These are phyloP conservation scores for Colletotrichum sojae DNA, from an alignment of 2,329 filamentous ascomycete genomes.

Conservation along the genomic window DNA sequence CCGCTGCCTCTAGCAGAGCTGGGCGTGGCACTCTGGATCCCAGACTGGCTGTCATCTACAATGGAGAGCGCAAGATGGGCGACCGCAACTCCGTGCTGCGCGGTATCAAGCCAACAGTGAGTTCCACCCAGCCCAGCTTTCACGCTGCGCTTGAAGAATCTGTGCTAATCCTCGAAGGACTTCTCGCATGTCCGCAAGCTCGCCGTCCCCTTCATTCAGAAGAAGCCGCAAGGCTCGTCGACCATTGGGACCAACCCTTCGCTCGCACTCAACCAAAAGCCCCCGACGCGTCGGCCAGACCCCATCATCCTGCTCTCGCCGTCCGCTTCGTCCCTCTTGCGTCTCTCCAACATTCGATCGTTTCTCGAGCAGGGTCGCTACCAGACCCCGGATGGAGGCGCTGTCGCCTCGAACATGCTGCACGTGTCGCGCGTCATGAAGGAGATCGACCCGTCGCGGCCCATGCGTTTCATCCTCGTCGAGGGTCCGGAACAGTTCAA, in stretches of 20 bases:
- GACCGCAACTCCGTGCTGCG: constrained; percentile 91
- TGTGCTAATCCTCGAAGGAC: constrained; percentile 70
- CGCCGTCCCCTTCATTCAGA: constrained; percentile 81
- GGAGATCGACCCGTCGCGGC: constrained; percentile 76
- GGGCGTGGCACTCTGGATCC: constrained; percentile 82
- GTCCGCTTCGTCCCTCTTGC: constrained; percentile 92
- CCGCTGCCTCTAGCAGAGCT: constrained; percentile 63
- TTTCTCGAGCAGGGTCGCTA: constrained; percentile 92
- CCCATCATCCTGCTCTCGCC: constrained; percentile 98
- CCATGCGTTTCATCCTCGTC: constrained; percentile 94
- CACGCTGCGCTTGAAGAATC: background rate
- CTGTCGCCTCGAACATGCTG: constrained; percentile 82
- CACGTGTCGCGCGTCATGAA: constrained; percentile 86
- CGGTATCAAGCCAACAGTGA: constrained; percentile 89
- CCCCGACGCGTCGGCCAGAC: constrained; percentile 69
- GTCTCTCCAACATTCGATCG: constrained; percentile 94
- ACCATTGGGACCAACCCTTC: constrained; percentile 59
- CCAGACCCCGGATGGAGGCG: constrained; percentile 79
- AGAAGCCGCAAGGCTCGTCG: constrained; percentile 63
- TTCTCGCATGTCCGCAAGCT: constrained; percentile 94
- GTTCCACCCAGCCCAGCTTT: constrained; percentile 48
- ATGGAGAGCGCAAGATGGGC: constrained; percentile 90
- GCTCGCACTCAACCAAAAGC: constrained; percentile 69
- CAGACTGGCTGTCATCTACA: constrained; percentile 88
- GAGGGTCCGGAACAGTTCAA: constrained; percentile 96